A percentile compares a stretch with the other conserved stretches of the same genome.
Conservation (phyloP, 768 basidiomycete genomes). For the Tylopilus cervinicoccineus region DNA sequence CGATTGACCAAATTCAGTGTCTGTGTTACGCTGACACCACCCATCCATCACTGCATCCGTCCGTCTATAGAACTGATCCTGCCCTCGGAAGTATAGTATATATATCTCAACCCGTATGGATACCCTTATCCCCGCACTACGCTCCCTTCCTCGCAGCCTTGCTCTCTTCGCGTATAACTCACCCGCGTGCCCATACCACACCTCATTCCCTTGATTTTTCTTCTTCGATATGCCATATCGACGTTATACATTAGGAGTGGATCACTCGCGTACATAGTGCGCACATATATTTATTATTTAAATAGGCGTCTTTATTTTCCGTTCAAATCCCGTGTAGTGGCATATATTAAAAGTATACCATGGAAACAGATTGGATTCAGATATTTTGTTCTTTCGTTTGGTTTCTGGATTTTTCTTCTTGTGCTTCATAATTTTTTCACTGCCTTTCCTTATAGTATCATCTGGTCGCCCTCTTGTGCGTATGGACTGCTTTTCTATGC, state of each 20-base stretch:
- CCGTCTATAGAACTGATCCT: background rate
- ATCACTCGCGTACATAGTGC: background rate
- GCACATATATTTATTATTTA: background rate
- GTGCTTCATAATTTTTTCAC: too few relatives aligned
- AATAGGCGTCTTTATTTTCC: too few relatives aligned
- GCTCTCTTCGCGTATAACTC: background rate
- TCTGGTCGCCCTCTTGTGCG: too few relatives aligned
- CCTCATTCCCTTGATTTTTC: background rate
- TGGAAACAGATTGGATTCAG: background rate
- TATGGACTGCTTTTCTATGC: too few relatives aligned
- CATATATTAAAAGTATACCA: background rate
- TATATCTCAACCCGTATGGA: background rate
- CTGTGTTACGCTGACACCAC: background rate
- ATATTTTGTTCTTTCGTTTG: too few relatives aligned
- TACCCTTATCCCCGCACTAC: background rate
- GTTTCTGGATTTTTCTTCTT: too few relatives aligned
- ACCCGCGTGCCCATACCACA: background rate
- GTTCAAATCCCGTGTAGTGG: background rate
- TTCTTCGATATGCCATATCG: background rate
- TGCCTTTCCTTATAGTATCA: too few relatives aligned
- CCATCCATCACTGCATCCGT: background rate
- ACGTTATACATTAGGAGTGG: background rate
- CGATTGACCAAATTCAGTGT: background rate
- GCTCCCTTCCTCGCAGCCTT: background rate
- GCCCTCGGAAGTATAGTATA: background rate